Evolutionary conservation across 2,329 filamentous ascomycete genomes (phyloP), one percentile per base, ranked within the genome.

Genomic region (Trichoderma arundinaceum): DNA sequence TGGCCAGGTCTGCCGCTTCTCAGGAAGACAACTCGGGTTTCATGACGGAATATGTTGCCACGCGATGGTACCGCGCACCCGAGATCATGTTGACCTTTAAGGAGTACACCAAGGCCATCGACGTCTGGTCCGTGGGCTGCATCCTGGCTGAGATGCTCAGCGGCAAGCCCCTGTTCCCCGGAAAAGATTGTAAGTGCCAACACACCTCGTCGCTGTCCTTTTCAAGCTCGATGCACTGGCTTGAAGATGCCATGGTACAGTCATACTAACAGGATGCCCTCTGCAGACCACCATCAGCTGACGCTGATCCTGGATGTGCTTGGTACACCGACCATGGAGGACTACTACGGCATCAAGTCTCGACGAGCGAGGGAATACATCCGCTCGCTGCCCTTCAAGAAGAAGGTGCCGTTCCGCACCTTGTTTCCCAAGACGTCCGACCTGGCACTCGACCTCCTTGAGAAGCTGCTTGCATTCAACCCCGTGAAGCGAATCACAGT

Each of bases 71-170:
- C 81, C 93, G 95, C 79, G 95, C 95, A 6, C 95, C 95, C 3
- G 95, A 99, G 78, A 99, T 99, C 79, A 99, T 99, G 95, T 90
- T 99, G 82, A 99, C 95, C 12, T 99, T 98, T 85, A 98, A 99
- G 83, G 95, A 99, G 81, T 99, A 99, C 82, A 99, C 95, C 73
- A 99, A 98, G 81, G 95, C 95, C 49, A 99, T 99, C 75, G 95
- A 99, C 76, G 94, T 99, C 10, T 99, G 95, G 95, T 97, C 94
- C 74, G 95, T 99, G 59, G 95, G 95, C 65, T 99, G 95, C 76
- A 99, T 99, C 73, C 82, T 99, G 73, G 95, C 95, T 4, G 95
- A 99, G 83, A 99, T 99, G 95, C 84, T 99, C 69, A 98, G 93
- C 78, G 95, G 95, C 71, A 99, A 99, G 85, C 95, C 95, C 17